Percentiles rank a stretch among this genome's conserved stretches.
Evolutionary conservation across 2,329 filamentous ascomycete genomes (phyloP).

Genomic region (Tympanopsis confertula): DNA sequence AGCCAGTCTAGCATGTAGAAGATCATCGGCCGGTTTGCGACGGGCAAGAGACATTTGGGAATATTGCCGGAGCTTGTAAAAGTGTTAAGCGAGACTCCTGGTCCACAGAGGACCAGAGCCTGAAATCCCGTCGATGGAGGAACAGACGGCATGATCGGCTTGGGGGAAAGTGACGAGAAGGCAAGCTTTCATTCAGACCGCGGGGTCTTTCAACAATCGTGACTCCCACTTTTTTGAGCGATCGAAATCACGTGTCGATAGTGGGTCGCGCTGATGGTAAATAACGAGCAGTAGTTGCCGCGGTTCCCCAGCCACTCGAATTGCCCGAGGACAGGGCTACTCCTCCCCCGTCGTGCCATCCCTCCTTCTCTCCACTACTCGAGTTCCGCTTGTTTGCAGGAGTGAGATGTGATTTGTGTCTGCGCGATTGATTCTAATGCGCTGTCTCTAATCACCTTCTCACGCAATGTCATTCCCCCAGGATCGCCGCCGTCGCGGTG

Average conservation of each 20-base stretch:
- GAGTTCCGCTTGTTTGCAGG: no score
- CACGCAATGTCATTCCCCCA: not conserved
- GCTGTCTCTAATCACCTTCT: not conserved
- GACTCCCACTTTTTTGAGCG: no score
- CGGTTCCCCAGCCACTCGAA: no score
- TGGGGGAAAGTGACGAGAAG: no score
- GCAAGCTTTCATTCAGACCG: no score
- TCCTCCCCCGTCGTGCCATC: no score
- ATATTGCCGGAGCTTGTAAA: slow-evolving; percentile 34
- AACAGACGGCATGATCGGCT: no score
- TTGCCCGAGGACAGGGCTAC: no score
- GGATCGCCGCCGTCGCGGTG: not conserved
- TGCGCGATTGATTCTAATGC: not conserved
- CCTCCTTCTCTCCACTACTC: not conserved
- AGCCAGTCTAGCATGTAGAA: slow-evolving; percentile 35
- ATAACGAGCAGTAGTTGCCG: no score
- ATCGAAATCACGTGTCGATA: no score
- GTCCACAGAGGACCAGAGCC: slow-evolving; percentile 32
- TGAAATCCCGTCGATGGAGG: slow-evolving; percentile 25
- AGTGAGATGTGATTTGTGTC: not conserved
- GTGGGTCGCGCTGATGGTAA: no score
- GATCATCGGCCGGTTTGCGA: slow-evolving; percentile 35
- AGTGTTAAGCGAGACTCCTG: slow-evolving; percentile 32
- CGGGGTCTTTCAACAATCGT: no score
- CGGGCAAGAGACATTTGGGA: slow-evolving; percentile 32